Conservation (phyloP, 2,329 filamentous ascomycete genomes). For the Alternaria tenuissima region DNA sequence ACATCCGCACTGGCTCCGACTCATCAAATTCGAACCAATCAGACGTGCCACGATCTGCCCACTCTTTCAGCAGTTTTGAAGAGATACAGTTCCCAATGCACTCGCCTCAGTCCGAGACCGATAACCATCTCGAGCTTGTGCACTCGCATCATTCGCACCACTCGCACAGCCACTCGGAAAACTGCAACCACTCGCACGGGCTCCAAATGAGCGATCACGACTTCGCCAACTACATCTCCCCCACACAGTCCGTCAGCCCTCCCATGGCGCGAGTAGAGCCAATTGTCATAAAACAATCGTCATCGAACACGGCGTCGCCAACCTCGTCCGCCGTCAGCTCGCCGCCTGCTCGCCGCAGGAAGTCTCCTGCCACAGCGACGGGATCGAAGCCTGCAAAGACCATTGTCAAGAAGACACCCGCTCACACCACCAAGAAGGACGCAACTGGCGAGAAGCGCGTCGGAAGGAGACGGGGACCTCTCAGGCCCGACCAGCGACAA, state of each 20-base stretch:
- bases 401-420: conserved; percentile 77
- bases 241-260: conserved; percentile 68
- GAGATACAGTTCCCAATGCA: conserved; percentile 75
- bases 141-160: conserved; percentile 28
- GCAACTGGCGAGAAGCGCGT: conserved; percentile 85
- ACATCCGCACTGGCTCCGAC: conserved; percentile 86
- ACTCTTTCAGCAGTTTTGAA: conserved; percentile 83
- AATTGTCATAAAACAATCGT: conserved; percentile 71
- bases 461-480: conserved; percentile 85
- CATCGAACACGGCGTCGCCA: conserved; percentile 67
- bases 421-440: conserved; percentile 78
- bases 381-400: conserved; percentile 79
- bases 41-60: conserved; percentile 64
- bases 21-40: conserved; percentile 83
- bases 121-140: conserved; percentile 42
- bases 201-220: conserved; percentile 34
- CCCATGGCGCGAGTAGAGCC: conserved; percentile 72
- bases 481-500: conserved; percentile 92
- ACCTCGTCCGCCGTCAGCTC: conserved; percentile 62
- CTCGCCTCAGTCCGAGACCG: conserved; percentile 78
- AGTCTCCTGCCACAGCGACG: conserved; percentile 76
- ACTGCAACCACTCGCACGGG: conserved; percentile 38
- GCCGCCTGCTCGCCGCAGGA: conserved; percentile 73
- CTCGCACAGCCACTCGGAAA: conserved; percentile 37
- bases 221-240: conserved; percentile 51